phyloP scores from a whole-genome alignment of 1,139 yeast genomes.

The Nakaseomyces kungkrabaensis region DNA sequence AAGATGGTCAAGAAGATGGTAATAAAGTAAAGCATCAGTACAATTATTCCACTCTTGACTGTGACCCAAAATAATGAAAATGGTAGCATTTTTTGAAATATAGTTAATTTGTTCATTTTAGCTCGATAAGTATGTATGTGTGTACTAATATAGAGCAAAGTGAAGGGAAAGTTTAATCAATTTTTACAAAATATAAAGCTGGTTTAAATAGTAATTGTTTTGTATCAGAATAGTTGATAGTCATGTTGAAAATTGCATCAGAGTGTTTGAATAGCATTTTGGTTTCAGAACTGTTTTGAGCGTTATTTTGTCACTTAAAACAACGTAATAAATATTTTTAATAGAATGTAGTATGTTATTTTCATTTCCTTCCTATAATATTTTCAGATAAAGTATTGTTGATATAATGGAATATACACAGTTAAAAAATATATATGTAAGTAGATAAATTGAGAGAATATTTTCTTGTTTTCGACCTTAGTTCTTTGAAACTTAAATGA shows the following conservation, averaged over 20 bases:
- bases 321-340: background rate
- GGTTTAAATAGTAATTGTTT: no score
- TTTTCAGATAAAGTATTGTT: background rate
- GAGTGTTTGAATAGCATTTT: background rate
- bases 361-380: background rate
- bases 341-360: no score
- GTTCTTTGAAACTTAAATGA: background rate
- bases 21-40: slow-evolving; percentile 21
- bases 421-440: background rate
- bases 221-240: background rate
- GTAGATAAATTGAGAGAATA: background rate
- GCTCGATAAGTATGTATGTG: background rate
- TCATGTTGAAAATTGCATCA: background rate
- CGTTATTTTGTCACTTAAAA: background rate
- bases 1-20: slow-evolving; percentile 23
- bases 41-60: slow-evolving; percentile 20
- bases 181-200: no score
- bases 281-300: background rate
- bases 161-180: no score
- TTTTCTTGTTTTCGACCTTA: background rate
- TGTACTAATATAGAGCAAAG: no score
- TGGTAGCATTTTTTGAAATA: background rate
- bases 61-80: slow-evolving; percentile 15
- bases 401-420: slow-evolving; percentile 1
- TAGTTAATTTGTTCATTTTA: background rate